phyloP scores from a whole-genome alignment of 192 early-diverging fungal species.

The Linnemannia zychae region DNA sequence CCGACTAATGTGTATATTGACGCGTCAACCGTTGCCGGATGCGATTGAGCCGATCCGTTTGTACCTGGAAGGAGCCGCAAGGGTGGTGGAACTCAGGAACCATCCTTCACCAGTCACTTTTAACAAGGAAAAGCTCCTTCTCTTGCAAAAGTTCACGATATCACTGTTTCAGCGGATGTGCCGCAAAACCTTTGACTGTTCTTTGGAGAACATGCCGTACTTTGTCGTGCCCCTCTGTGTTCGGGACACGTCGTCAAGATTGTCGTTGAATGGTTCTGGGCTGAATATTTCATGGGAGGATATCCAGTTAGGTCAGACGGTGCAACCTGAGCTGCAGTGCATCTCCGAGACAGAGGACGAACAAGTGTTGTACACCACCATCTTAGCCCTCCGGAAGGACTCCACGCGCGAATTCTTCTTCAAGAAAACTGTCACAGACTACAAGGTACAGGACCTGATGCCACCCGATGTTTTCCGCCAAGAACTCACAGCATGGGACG shows the following conservation, averaged over 20 bases:
- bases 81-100: constrained; percentile 31
- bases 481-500: constrained; percentile 7
- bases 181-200: constrained; percentile 64
- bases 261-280: neutral
- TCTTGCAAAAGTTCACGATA: constrained; percentile 67
- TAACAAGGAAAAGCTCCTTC: constrained; percentile 51
- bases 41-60: constrained; percentile 40
- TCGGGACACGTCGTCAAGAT: neutral
- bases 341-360: constrained; percentile 23
- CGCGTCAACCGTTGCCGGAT: constrained; percentile 55
- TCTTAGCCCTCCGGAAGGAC: constrained; percentile 60
- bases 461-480: constrained; percentile 1
- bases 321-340: constrained; percentile 1
- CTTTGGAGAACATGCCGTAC: constrained; percentile 62
- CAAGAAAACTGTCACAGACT: constrained; percentile 39
- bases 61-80: constrained; percentile 38
- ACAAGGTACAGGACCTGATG: constrained; percentile 25
- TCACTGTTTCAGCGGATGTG: constrained; percentile 61
- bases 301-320: constrained; percentile 29
- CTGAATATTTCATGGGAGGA: constrained; percentile 64
- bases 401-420: constrained; percentile 62
- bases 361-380: constrained; percentile 22
- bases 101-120: constrained; percentile 29
- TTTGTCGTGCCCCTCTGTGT: constrained; percentile 66
- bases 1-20: constrained; percentile 62